Evolutionary conservation across 2,329 filamentous ascomycete genomes (phyloP).

Genomic region (Verticillium nonalfalfae): DNA sequence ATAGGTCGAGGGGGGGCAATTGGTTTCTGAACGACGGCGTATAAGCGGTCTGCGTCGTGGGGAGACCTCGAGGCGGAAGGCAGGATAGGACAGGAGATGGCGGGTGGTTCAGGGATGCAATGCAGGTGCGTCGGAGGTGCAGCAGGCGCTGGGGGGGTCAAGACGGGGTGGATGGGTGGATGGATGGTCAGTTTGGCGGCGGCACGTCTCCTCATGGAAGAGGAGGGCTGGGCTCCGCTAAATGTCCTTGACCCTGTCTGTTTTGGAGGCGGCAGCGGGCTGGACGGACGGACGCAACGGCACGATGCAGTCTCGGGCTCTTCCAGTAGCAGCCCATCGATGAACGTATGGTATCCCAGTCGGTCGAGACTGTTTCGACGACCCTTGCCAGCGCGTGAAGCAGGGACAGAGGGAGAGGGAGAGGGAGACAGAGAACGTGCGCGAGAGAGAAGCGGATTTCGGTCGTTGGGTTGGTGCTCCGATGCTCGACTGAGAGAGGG

Average conservation of each 20-base stretch:
- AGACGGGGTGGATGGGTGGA: conserved; percentile 13
- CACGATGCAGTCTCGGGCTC: background rate
- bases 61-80: conserved; percentile 13
- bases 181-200: background rate
- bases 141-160: conserved; percentile 10
- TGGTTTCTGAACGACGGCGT: conserved; percentile 24
- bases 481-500: background rate
- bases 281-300: background rate
- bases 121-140: conserved; percentile 12
- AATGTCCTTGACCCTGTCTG: background rate
- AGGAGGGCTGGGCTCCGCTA: background rate
- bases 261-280: background rate
- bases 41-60: conserved; percentile 25
- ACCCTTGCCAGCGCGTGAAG: too few relatives aligned
- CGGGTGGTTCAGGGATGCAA: conserved; percentile 26
- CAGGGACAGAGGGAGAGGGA: too few relatives aligned
- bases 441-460: background rate
- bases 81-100: conserved; percentile 14
- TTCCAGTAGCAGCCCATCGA: background rate
- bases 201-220: background rate
- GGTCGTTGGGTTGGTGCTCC: background rate
- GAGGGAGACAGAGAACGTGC: background rate
- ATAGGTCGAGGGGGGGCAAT: conserved; percentile 31
- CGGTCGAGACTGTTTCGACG: background rate
- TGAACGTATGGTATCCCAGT: background rate